phyloP scores from a whole-genome alignment of 2,329 filamentous ascomycete genomes.

The Epichloe hybrida region DNA sequence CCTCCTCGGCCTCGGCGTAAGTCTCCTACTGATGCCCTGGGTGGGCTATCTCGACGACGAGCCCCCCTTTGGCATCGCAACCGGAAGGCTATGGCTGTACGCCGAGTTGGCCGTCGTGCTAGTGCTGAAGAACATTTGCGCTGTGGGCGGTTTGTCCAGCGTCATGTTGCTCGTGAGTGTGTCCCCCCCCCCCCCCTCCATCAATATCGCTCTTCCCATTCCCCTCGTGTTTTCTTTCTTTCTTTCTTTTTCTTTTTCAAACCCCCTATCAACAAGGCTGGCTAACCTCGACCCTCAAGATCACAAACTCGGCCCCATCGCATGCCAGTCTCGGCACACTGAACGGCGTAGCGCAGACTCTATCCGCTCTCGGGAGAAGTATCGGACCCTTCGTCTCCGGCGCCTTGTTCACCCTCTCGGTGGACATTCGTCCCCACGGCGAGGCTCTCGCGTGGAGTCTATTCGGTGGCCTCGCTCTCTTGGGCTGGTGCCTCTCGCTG shows the following conservation, averaged over 20 bases:
- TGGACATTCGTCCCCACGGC: constrained; percentile 61
- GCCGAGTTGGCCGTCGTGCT: constrained; percentile 67
- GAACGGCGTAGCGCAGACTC: constrained; percentile 86
- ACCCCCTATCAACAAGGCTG: not conserved
- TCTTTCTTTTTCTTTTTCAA: too few relatives aligned
- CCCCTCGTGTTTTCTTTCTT: too few relatives aligned
- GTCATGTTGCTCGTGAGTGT: constrained; percentile 67
- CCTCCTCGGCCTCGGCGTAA: constrained; percentile 64
- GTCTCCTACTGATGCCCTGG: constrained; percentile 81
- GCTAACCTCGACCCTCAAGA: constrained; percentile 32
- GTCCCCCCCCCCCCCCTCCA: not conserved
- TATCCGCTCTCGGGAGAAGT: constrained; percentile 81
- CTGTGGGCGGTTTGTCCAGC: constrained; percentile 80
- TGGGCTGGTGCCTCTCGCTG: constrained; percentile 69
- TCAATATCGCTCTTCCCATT: not conserved
- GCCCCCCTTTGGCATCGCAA: constrained; percentile 39
- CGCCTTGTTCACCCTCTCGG: constrained; percentile 68
- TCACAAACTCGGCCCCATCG: constrained; percentile 85
- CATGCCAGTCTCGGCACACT: constrained; percentile 76
- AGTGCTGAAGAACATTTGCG: constrained; percentile 78
- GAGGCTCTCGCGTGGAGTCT: constrained; percentile 76
- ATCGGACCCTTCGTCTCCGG: constrained; percentile 82
- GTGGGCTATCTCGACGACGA: constrained; percentile 60
- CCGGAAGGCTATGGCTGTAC: constrained; percentile 59
- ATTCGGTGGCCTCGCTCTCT: constrained; percentile 69